phyloP scores from a whole-genome alignment of 2,329 filamentous ascomycete genomes.

The Lasiodiplodia theobromae region DNA sequence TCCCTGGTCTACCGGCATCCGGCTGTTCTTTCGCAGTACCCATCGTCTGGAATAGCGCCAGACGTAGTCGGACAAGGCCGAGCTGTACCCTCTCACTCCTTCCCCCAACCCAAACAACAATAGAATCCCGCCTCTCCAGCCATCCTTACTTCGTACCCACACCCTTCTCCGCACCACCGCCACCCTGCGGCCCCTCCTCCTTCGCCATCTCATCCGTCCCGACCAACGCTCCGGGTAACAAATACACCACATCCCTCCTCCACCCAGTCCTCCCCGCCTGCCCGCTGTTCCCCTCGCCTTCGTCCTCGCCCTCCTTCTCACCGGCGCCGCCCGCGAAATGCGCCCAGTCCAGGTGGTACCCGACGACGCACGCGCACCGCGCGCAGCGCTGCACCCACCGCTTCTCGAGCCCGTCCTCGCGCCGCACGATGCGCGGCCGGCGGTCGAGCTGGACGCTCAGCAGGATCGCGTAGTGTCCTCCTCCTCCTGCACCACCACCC shows the following conservation, averaged over 20 bases:
- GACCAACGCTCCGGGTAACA: constrained; percentile 66
- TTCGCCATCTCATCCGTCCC: constrained; percentile 63
- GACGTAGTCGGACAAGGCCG: not conserved
- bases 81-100: not conserved
- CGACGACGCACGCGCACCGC: constrained; percentile 66
- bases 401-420: constrained; percentile 73
- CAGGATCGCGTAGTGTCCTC: constrained; percentile 58
- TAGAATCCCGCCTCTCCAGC: not conserved
- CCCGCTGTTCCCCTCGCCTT: constrained; percentile 42
- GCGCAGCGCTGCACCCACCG: constrained; percentile 65
- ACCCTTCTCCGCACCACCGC: not conserved
- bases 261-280: constrained; percentile 35
- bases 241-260: constrained; percentile 61
- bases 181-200: constrained; percentile 41
- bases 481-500: not conserved
- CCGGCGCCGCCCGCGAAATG: constrained; percentile 50
- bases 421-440: constrained; percentile 59
- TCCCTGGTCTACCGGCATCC: not conserved
- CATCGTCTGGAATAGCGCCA: not conserved
- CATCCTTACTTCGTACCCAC: not conserved
- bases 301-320: constrained; percentile 41
- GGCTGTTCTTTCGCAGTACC: not conserved
- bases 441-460: constrained; percentile 57
- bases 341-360: constrained; percentile 66
- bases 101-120: not conserved